phyloP scores from a whole-genome alignment of 805 yeast genomes.

The Kodamaea kaohsiungensis region DNA sequence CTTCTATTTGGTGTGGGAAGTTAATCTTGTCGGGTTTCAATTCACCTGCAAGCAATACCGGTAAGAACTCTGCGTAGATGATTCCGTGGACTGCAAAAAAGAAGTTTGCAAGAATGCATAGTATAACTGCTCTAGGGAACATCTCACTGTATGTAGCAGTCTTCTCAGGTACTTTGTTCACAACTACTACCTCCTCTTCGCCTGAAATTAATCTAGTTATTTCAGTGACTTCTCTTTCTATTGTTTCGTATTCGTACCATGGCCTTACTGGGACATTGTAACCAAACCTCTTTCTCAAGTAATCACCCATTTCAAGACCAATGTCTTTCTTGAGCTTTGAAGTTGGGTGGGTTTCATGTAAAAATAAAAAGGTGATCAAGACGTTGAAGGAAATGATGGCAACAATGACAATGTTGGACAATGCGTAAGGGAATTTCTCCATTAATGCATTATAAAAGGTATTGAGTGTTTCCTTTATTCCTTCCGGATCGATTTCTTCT shows the following conservation, averaged over 20 bases:
- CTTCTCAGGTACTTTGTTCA: not conserved
- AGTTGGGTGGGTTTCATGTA: slow-evolving; percentile 38
- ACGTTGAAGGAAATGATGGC: slow-evolving; percentile 26
- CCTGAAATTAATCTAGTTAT: not conserved
- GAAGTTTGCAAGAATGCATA: slow-evolving; percentile 38
- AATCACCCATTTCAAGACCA: slow-evolving; percentile 40
- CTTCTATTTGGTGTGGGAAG: slow-evolving; percentile 51
- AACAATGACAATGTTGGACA: slow-evolving; percentile 39
- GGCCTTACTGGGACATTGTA: slow-evolving; percentile 28
- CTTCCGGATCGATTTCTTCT: not conserved
- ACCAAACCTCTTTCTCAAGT: slow-evolving; percentile 26
- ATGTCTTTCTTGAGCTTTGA: slow-evolving; percentile 24
- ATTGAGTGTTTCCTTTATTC: slow-evolving; percentile 13
- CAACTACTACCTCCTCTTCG: not conserved
- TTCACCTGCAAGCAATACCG: slow-evolving; percentile 50
- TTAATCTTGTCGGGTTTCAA: slow-evolving; percentile 25
- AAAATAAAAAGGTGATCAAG: slow-evolving; percentile 31
- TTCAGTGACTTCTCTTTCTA: not conserved
- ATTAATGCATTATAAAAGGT: slow-evolving; percentile 28
- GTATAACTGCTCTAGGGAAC: slow-evolving; percentile 31
- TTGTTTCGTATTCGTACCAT: slow-evolving; percentile 22
- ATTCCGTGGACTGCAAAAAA: slow-evolving; percentile 47
- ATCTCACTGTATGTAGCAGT: slow-evolving; percentile 14
- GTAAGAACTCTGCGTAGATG: slow-evolving; percentile 56
- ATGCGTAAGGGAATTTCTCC: slow-evolving; percentile 37